phyloP scores from a whole-genome alignment of 768 basidiomycete species.

The Panaeolus papilionaceus region DNA sequence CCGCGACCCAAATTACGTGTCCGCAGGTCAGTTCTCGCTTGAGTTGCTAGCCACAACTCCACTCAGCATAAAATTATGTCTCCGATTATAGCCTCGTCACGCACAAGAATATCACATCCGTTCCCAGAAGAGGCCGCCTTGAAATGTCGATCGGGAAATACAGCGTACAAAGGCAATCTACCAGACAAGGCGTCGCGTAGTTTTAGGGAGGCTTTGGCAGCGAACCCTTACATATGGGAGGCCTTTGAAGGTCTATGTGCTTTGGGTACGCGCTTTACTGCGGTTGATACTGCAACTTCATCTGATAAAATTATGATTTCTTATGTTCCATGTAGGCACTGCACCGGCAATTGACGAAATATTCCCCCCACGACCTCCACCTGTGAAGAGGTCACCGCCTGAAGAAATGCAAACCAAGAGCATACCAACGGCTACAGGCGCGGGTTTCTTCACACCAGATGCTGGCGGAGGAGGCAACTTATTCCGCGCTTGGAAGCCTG shows the following conservation, averaged over 20 bases:
- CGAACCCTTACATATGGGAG: slow-evolving; percentile 90
- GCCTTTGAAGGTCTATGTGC: slow-evolving; percentile 89
- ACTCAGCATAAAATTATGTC: slow-evolving; percentile 26
- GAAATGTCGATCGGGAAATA: slow-evolving; percentile 77
- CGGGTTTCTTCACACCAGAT: slow-evolving; percentile 82
- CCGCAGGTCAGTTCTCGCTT: slow-evolving; percentile 57
- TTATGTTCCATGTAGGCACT: slow-evolving; percentile 50
- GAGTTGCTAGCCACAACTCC: slow-evolving; percentile 17
- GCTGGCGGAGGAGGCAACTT: slow-evolving; percentile 58
- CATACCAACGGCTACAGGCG: slow-evolving; percentile 63
- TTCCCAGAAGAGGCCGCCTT: slow-evolving; percentile 79
- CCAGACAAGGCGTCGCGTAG: slow-evolving; percentile 73
- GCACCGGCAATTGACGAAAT: slow-evolving; percentile 75
- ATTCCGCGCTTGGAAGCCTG: slow-evolving; percentile 64
- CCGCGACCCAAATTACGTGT: slow-evolving; percentile 54
- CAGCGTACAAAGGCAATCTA: slow-evolving; percentile 82
- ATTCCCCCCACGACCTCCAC: slow-evolving; percentile 68
- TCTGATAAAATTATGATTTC: slow-evolving; percentile 15
- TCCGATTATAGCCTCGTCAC: slow-evolving; percentile 55
- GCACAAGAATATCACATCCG: slow-evolving; percentile 55
- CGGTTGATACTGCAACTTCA: slow-evolving; percentile 10
- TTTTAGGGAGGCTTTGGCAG: slow-evolving; percentile 72
- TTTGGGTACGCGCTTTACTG: slow-evolving; percentile 58
- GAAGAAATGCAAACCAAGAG: slow-evolving; percentile 56
- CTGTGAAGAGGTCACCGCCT: slow-evolving; percentile 57